Evolutionary conservation across 208 protist species (phyloP), one percentile per base, ranked within the genome.

Genomic region (Leishmania braziliensis): DNA sequence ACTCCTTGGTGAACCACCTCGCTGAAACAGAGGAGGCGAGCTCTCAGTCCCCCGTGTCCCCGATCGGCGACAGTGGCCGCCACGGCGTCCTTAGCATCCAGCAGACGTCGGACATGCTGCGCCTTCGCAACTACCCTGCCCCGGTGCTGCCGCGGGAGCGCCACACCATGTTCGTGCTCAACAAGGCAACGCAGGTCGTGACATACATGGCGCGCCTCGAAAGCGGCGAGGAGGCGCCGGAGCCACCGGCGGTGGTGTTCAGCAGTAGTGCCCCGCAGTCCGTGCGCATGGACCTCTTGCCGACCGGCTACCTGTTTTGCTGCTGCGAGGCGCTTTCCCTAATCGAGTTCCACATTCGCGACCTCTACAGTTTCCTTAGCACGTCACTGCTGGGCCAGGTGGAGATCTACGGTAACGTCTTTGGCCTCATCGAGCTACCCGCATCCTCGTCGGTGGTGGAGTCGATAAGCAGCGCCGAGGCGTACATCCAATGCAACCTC

Each of bases 401-500:
- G 63, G 94, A 96, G 83, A 79, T 97, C 36, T 87, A 82, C 75
- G 89, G 90, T 60, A 95, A 97, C 71, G 88, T 93, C 29, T 97
- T 97, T 78, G 94, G 94, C 46, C 54, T 89, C 50, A 75, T 88
- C 36, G 90, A 90, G 78, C 84, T 92, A 50, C 82, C 85, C 16
- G 66, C 84, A 18, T 54, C 80, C 12, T 81, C 84, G 33, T 90
- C 87, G 36, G 85, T 93, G 75, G 66, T 96, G 56, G 86, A 90
- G 71, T 78, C 90, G 16, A 88, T 97, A 39, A 91, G 73, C 77
- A 92, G 86, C 70, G 78, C 93, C 51, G 82, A 88, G 33, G 78
- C 85, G n/a, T 97, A 96, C 81, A 87, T 97, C 53, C 88, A 93
- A 60, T 85, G 88, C 54, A 97, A 96, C 80, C 78, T 94, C 46